These are phyloP conservation scores for Acorus calamus DNA, from an alignment of 106 monocot genomes.

Conservation along the genomic window DNA sequence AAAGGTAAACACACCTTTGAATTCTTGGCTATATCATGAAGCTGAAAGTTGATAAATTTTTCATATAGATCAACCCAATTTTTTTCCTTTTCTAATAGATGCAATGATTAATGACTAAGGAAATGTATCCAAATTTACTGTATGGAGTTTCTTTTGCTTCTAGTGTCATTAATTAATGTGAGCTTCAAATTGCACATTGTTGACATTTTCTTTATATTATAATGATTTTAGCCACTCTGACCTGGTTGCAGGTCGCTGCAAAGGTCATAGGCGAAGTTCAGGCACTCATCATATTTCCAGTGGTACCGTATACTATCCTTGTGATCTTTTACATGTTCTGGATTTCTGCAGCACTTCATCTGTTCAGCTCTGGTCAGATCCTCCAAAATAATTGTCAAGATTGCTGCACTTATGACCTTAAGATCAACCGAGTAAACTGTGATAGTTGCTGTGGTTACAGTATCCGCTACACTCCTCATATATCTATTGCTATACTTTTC, in stretches of 20 bases:
- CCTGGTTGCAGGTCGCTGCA: slow-evolving; percentile 69
- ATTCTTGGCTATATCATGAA: no score
- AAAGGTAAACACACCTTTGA: slow-evolving; percentile 38
- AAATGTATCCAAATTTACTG: no score
- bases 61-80: no score
- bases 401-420: slow-evolving; percentile 91
- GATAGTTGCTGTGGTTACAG: slow-evolving; percentile 93
- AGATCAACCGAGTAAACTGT: slow-evolving; percentile 72
- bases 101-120: no score
- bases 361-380: slow-evolving; percentile 93
- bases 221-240: not conserved
- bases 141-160: no score
- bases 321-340: slow-evolving; percentile 96
- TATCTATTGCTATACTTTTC: slow-evolving; percentile 81
- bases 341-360: slow-evolving; percentile 85
- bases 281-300: slow-evolving; percentile 90
- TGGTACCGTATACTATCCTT: slow-evolving; percentile 72
- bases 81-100: no score
- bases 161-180: no score
- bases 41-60: no score
- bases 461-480: slow-evolving; percentile 81
- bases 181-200: no score
- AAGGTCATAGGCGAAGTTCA: slow-evolving; percentile 98
- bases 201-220: no score
- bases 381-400: slow-evolving; percentile 71